Evolutionary conservation across 2,329 filamentous ascomycete genomes (phyloP).

Genomic region (Fusarium aywerte): DNA sequence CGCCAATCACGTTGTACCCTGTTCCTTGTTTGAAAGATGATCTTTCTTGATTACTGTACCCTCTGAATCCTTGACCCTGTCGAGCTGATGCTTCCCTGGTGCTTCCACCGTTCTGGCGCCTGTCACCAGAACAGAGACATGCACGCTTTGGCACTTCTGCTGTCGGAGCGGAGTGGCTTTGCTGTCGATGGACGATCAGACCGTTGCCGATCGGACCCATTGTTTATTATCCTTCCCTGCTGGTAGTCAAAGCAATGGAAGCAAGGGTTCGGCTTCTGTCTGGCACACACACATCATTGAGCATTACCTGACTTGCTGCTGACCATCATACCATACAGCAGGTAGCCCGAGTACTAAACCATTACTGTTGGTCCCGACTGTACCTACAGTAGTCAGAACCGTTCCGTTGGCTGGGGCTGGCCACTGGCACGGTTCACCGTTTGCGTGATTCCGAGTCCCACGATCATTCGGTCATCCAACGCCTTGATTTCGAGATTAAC

Average conservation of each 20-base stretch:
- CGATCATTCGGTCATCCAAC: neutral
- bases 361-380: neutral
- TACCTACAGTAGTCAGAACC: neutral
- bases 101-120: constrained; percentile 39
- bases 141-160: constrained; percentile 2
- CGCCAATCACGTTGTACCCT: constrained; percentile 16
- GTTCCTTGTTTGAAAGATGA: constrained; percentile 21
- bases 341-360: too few species aligned
- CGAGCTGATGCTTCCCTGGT: constrained; percentile 37
- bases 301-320: neutral
- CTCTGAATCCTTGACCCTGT: constrained; percentile 16
- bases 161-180: constrained; percentile 13
- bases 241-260: neutral
- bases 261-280: neutral
- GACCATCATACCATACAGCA: neutral
- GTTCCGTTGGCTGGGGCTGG: neutral
- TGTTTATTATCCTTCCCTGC: constrained; percentile 12
- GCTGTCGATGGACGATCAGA: constrained; percentile 17
- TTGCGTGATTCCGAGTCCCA: constrained; percentile 25
- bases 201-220: constrained; percentile 37
- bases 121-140: constrained; percentile 20
- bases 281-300: neutral
- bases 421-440: constrained; percentile 1
- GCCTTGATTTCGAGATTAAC: neutral
- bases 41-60: constrained; percentile 33